These are phyloP conservation scores for Curvularia sp. DNA, from an alignment of 2,329 filamentous ascomycete species.

Conservation along the genomic window DNA sequence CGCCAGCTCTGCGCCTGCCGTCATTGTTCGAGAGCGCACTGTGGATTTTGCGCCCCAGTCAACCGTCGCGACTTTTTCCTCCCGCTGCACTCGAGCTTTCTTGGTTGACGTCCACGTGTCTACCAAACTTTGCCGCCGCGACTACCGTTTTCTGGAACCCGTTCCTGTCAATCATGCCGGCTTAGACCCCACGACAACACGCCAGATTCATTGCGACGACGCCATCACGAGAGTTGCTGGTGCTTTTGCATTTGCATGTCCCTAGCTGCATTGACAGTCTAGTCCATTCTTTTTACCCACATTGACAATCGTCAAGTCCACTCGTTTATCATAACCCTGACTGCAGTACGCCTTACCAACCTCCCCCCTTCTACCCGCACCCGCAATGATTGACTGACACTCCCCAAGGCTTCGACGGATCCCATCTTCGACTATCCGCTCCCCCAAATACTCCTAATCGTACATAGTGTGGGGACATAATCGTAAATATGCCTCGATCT, in stretches of 20 bases:
- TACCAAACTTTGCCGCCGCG: slow-evolving; percentile 27
- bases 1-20: background rate
- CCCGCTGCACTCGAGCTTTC: slow-evolving; percentile 15
- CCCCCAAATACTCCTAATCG: slow-evolving; percentile 36
- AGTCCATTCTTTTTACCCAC: slow-evolving; percentile 48
- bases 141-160: slow-evolving; percentile 29
- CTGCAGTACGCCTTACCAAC: slow-evolving; percentile 35
- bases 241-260: slow-evolving; percentile 25
- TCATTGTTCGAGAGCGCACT: slow-evolving; percentile 14
- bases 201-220: slow-evolving; percentile 33
- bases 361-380: slow-evolving; percentile 4
- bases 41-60: slow-evolving; percentile 8
- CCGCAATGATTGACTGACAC: slow-evolving; percentile 22
- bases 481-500: slow-evolving; percentile 54
- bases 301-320: slow-evolving; percentile 58
- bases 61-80: slow-evolving; percentile 20
- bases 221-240: slow-evolving; percentile 31
- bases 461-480: slow-evolving; percentile 38
- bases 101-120: slow-evolving; percentile 13
- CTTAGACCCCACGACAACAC: slow-evolving; percentile 37
- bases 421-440: slow-evolving; percentile 18
- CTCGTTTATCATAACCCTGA: slow-evolving; percentile 57
- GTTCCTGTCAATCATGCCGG: slow-evolving; percentile 45
- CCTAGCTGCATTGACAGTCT: slow-evolving; percentile 48
- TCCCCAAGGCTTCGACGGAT: slow-evolving; percentile 25